Evolutionary conservation across 148 eudicot species (phyloP).

Genomic region (Silene latifolia): DNA sequence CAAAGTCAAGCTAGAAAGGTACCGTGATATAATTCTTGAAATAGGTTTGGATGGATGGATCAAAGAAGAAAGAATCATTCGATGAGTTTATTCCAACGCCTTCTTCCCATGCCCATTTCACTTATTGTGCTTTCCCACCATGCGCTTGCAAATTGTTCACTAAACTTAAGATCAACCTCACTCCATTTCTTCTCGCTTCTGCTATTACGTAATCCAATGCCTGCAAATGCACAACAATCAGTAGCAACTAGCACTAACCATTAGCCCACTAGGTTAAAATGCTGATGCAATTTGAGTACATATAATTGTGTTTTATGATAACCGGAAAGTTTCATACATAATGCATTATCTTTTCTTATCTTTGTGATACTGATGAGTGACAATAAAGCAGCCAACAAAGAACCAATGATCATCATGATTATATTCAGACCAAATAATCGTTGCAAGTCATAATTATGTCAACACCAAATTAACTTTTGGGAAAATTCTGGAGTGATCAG

Average conservation of each 20-base stretch:
- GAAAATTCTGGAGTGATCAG: no score
- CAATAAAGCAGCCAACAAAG: neutral
- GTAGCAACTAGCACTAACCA: neutral
- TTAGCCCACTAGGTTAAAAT: neutral
- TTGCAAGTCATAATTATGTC: slow-evolving; percentile 4
- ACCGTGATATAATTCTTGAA: slow-evolving; percentile 93
- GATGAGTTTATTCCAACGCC: slow-evolving; percentile 86
- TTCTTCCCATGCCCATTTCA: slow-evolving; percentile 97
- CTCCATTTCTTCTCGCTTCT: slow-evolving; percentile 62
- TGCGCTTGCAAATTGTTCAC: slow-evolving; percentile 85
- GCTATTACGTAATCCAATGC: slow-evolving; percentile 91
- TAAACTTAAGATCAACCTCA: slow-evolving; percentile 69
- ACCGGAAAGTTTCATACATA: neutral
- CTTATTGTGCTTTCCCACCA: slow-evolving; percentile 97
- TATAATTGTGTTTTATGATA: slow-evolving; percentile 2
- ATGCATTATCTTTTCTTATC: neutral
- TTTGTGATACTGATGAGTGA: neutral
- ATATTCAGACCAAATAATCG: neutral
- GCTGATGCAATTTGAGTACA: neutral
- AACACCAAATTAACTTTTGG: neutral
- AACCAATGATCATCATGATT: slow-evolving; percentile 2
- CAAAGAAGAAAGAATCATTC: slow-evolving; percentile 94
- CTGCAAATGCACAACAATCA: slow-evolving; percentile 39
- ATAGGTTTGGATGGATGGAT: slow-evolving; percentile 82
- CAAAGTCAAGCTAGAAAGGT: slow-evolving; percentile 4